Evolutionary conservation across 2,329 filamentous ascomycete genomes (phyloP).

Genomic region (Aureobasidium sp.): DNA sequence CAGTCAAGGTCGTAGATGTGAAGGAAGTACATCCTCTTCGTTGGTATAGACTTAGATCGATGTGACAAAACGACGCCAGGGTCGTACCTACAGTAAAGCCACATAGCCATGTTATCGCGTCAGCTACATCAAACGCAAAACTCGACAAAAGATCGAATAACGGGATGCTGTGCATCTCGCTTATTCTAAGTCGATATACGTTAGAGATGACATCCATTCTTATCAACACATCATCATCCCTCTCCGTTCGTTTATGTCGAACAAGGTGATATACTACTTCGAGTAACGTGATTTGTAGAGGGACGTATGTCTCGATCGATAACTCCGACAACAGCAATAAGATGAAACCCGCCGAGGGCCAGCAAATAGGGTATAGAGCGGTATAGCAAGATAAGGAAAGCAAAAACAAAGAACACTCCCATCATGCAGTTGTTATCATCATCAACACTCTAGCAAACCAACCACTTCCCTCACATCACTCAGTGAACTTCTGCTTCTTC

Average conservation of each 20-base stretch:
- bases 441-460: background rate
- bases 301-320: background rate
- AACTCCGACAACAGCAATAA: background rate
- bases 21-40: too few species aligned
- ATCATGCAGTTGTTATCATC: background rate
- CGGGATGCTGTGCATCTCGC: too few species aligned
- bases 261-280: too few species aligned
- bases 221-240: too few species aligned
- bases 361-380: slow-evolving; percentile 7
- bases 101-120: background rate
- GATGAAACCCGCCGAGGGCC: background rate
- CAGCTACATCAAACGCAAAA: too few species aligned
- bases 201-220: too few species aligned
- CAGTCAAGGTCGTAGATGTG: too few species aligned
- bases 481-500: slow-evolving; percentile 16
- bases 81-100: background rate
- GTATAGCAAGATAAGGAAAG: background rate
- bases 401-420: background rate
- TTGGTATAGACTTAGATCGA: too few species aligned
- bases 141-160: too few species aligned
- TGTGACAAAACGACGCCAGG: background rate
- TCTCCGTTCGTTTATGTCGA: too few species aligned
- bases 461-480: background rate
- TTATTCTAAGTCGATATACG: too few species aligned
- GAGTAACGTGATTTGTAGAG: too few species aligned